Percentiles rank a stretch among this genome's conserved stretches.
phyloP scores from a whole-genome alignment of 768 basidiomycete genomes.

The Coprinopsis sp. region DNA sequence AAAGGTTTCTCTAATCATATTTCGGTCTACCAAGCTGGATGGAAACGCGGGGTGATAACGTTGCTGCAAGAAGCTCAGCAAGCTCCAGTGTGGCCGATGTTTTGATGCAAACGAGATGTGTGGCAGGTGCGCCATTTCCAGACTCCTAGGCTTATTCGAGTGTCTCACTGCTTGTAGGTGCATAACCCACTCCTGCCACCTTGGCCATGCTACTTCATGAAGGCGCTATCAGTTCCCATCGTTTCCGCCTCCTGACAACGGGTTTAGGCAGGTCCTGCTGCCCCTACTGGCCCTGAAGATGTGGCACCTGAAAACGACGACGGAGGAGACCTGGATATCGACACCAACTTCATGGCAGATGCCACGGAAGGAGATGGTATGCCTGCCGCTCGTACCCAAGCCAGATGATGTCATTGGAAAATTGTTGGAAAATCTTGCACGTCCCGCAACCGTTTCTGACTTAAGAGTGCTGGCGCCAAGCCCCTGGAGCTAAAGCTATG shows the following conservation, averaged over 20 bases:
- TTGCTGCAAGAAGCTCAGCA: slow-evolving; percentile 4
- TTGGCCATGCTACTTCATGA: slow-evolving; percentile 9
- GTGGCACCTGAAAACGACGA: neutral
- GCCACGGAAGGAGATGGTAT: neutral
- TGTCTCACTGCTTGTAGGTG: slow-evolving; percentile 3
- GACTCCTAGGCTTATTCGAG: too few relatives aligned
- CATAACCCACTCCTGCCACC: slow-evolving; percentile 12
- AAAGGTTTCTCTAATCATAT: neutral
- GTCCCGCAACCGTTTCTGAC: slow-evolving; percentile 1
- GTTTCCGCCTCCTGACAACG: neutral
- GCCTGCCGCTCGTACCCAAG: slow-evolving; percentile 2
- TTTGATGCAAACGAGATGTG: slow-evolving; percentile 5
- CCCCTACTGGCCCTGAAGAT: neutral
- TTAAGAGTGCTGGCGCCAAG: slow-evolving; percentile 1
- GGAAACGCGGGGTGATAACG: slow-evolving; percentile 9
- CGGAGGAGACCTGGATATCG: too few relatives aligned
- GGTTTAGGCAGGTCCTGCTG: neutral
- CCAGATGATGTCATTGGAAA: slow-evolving; percentile 13
- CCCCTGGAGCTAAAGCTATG: slow-evolving; percentile 9
- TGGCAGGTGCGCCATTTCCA: slow-evolving; percentile 1
- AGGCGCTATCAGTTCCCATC: neutral
- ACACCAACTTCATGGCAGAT: neutral
- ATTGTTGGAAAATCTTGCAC: slow-evolving; percentile 7
- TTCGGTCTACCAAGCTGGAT: too few relatives aligned
- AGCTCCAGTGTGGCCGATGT: too few relatives aligned